Evolutionary conservation across 169 alveolate species (phyloP).

Genomic region (Cystoisospora suis): DNA sequence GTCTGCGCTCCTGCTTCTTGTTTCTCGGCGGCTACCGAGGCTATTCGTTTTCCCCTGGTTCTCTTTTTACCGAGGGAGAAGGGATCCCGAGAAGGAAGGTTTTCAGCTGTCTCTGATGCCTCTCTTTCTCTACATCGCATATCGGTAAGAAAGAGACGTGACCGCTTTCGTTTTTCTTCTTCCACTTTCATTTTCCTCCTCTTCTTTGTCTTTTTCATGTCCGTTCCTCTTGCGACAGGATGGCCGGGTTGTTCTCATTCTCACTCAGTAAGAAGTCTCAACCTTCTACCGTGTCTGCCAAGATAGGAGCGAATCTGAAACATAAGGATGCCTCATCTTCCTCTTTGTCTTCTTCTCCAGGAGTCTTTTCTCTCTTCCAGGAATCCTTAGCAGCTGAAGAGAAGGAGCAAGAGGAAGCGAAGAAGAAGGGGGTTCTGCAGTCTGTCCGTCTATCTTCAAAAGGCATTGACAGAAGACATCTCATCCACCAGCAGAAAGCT

Average conservation of each 20-base stretch:
- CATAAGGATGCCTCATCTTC: neutral
- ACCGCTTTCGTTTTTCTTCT: neutral
- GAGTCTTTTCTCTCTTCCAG: neutral
- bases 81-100: too few species aligned
- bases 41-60: too few species aligned
- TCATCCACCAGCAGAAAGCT: constrained; percentile 3
- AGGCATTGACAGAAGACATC: neutral
- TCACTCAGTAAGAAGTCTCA: too few species aligned
- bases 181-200: neutral
- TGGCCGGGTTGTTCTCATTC: too few species aligned
- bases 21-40: constrained; percentile 15
- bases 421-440: constrained; percentile 18
- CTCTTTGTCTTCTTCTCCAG: neutral
- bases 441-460: neutral
- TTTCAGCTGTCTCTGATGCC: neutral
- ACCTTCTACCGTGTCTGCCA: too few species aligned
- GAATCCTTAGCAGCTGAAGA: constrained; percentile 9
- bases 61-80: too few species aligned
- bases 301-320: too few species aligned
- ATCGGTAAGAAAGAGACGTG: too few species aligned
- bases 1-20: neutral
- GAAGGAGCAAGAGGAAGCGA: neutral
- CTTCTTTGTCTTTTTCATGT: neutral
- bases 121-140: neutral
- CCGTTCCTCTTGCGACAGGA: too few species aligned